These are phyloP conservation scores for Colletotrichum sp. DNA, from an alignment of 2,329 filamentous ascomycete genomes.

Conservation along the genomic window DNA sequence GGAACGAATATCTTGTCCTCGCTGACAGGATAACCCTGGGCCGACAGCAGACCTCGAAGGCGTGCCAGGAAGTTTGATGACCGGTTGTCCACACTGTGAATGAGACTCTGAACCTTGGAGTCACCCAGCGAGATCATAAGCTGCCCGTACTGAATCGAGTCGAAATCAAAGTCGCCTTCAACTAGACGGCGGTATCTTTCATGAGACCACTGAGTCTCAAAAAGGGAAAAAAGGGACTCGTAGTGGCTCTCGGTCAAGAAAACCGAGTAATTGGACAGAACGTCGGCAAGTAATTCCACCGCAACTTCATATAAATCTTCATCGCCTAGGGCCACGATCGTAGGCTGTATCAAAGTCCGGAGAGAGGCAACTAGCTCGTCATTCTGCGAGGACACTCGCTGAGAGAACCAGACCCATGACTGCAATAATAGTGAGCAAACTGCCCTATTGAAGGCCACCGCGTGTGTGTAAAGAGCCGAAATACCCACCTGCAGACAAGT, in stretches of 20 bases:
- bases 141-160: constrained; percentile 68
- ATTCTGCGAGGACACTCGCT: constrained; percentile 64
- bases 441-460: not conserved
- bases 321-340: constrained; percentile 64
- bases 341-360: constrained; percentile 61
- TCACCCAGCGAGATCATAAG: constrained; percentile 74
- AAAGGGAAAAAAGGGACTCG: constrained; percentile 59
- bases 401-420: constrained; percentile 78
- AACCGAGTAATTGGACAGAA: constrained; percentile 66
- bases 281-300: constrained; percentile 68
- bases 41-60: constrained; percentile 69
- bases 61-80: constrained; percentile 59
- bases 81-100: constrained; percentile 54
- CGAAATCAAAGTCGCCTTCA: constrained; percentile 66
- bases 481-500: constrained; percentile 63
- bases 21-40: constrained; percentile 69
- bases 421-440: constrained; percentile 33
- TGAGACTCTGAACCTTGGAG: constrained; percentile 64
- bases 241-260: constrained; percentile 68
- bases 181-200: constrained; percentile 59
- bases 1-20: constrained; percentile 79
- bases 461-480: not conserved
- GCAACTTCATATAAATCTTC: constrained; percentile 64
- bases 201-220: constrained; percentile 65
- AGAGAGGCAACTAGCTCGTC: constrained; percentile 63